phyloP scores from a whole-genome alignment of 805 yeast genomes.

The Torulaspora quercuum region DNA sequence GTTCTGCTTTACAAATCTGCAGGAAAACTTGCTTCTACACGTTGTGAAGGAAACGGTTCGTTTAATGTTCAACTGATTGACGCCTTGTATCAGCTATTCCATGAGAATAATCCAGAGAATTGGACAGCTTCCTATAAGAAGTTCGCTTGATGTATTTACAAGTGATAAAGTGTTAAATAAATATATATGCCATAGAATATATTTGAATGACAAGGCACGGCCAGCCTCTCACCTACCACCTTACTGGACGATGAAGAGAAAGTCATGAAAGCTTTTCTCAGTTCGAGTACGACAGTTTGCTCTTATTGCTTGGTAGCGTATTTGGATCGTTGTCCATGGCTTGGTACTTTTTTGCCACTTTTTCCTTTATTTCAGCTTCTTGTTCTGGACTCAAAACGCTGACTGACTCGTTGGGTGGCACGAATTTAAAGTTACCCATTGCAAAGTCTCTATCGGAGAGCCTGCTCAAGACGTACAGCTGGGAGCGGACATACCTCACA shows the following conservation, averaged over 20 bases:
- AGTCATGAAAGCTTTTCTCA: too few species aligned
- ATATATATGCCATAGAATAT: conserved; percentile 4
- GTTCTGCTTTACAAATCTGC: conserved; percentile 58
- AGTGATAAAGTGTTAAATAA: conserved; percentile 8
- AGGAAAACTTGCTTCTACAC: conserved; percentile 50
- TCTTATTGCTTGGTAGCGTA: conserved; percentile 58
- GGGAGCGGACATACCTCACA: conserved; percentile 86
- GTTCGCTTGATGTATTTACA: conserved; percentile 17
- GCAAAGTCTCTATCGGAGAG: conserved; percentile 92
- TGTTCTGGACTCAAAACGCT: conserved; percentile 66
- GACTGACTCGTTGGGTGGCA: conserved; percentile 76
- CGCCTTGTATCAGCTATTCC: conserved; percentile 28
- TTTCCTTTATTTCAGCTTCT: conserved; percentile 49
- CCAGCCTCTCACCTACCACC: too few species aligned
- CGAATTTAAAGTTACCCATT: conserved; percentile 80
- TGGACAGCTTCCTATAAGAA: conserved; percentile 26
- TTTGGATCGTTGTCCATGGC: conserved; percentile 42
- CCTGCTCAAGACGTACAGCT: conserved; percentile 79
- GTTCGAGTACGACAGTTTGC: conserved; percentile 48
- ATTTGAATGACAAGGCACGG: background rate
- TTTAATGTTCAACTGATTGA: conserved; percentile 34
- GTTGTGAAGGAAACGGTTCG: conserved; percentile 38
- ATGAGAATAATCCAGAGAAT: conserved; percentile 23
- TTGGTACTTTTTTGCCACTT: conserved; percentile 53
- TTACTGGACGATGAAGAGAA: too few species aligned